A percentile compares a stretch with the other conserved stretches of the same genome.
Evolutionary conservation across 805 yeast genomes (phyloP).

Genomic region (Starmera caribaea): DNA sequence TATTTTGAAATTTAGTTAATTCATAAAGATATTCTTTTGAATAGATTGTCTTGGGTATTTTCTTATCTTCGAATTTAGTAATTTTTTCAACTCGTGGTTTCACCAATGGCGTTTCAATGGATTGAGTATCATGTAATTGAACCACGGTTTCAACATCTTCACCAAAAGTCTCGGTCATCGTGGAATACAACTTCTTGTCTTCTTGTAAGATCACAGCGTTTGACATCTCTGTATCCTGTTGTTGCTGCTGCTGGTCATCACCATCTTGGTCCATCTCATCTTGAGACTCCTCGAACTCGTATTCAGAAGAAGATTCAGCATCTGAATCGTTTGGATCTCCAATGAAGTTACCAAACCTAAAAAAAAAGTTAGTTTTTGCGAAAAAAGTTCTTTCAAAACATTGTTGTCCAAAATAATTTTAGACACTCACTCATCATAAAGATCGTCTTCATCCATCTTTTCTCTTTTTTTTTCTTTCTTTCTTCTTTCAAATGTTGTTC

Average conservation of each 20-base stretch:
- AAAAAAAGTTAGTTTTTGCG: slow-evolving; percentile 1
- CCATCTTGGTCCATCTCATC: slow-evolving; percentile 15
- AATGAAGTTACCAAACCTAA: slow-evolving; percentile 53
- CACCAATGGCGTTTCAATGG: slow-evolving; percentile 55
- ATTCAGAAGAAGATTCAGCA: slow-evolving; percentile 24
- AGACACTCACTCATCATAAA: slow-evolving; percentile 57
- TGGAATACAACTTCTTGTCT: slow-evolving; percentile 34
- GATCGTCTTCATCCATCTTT: slow-evolving; percentile 44
- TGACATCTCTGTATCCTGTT: slow-evolving; percentile 2
- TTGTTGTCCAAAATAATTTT: background rate
- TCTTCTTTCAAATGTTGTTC: too few species aligned
- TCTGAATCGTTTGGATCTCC: slow-evolving; percentile 43
- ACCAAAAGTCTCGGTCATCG: slow-evolving; percentile 40
- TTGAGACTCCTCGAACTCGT: slow-evolving; percentile 12
- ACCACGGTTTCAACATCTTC: slow-evolving; percentile 57
- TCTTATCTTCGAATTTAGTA: slow-evolving; percentile 39
- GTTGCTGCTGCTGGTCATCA: slow-evolving; percentile 3
- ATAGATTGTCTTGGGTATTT: slow-evolving; percentile 50
- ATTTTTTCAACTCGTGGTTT: slow-evolving; percentile 34
- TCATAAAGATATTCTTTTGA: slow-evolving; percentile 53
- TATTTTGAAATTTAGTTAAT: slow-evolving; percentile 43
- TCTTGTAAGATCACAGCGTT: slow-evolving; percentile 30
- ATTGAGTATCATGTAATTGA: slow-evolving; percentile 42
- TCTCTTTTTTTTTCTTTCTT: background rate
- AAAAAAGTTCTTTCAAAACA: background rate